Base-by-base conservation (phyloP, 2,329 filamentous ascomycete species). In the Xylaria sp. region DNA sequence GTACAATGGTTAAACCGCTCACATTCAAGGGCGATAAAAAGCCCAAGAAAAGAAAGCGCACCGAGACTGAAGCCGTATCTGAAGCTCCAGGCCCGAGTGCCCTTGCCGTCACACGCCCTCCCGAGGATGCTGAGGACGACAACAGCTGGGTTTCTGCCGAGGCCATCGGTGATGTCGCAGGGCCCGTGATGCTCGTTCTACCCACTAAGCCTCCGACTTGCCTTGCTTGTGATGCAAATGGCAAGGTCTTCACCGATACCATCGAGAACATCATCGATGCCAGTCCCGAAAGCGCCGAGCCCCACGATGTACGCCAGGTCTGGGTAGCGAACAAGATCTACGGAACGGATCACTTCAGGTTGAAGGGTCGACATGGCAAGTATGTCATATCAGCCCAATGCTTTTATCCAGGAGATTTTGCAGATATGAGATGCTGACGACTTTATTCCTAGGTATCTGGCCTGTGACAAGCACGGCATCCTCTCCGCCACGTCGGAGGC, bases 11-110 rank as follows among this genome's bases (percentile, higher is more conserved):
- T 68, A 97, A 96, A 74, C 87, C 93, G 52, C 83, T 99, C 60
- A 81, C 86, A 53, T 99, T 99, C 82, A 99, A 99, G 78, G 94
- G 94, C 80, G 94, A 99, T 78, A 97, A 95, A 76, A 94, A 94
- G 78, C 78, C 84, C 61, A 96, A 94, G 76, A 97, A 97, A 80
- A 84, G 91, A 74, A 97, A 96, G 82, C 86, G 90, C 67, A 76
- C 82, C 52, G 78, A 80, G 55, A 77, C 77, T 49, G 63, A 64
- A 49, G n/a, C 51, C 8, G 35, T 47, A 16, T 13, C 58, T 34
- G 46, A 52, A 42, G 67, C 66, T 51, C 71, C 69, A 54, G 74
- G 70, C 48, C 68, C 69, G 64, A 78, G 66, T 35, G 72, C 73
- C 60, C 70, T 76, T 56, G 74, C 75, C 50, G 70, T 65, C 13